Evolutionary conservation across 2,329 filamentous ascomycete genomes (phyloP).

Genomic region (Xylaria sp.): DNA sequence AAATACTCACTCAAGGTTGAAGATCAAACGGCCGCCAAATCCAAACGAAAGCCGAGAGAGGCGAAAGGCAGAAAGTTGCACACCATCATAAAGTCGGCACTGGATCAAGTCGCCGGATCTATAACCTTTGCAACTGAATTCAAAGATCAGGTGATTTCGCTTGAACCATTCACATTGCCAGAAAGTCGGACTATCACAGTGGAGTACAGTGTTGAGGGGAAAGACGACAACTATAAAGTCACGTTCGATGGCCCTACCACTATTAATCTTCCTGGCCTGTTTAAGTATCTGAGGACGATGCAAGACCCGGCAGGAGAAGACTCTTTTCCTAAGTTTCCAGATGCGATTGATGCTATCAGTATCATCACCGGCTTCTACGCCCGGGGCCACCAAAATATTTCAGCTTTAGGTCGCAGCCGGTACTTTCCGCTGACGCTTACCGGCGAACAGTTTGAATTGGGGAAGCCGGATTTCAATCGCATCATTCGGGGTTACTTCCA

Average conservation of each 20-base stretch:
- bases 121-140: slow-evolving; percentile 60
- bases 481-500: slow-evolving; percentile 67
- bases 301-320: slow-evolving; percentile 51
- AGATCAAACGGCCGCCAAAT: slow-evolving; percentile 31
- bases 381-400: slow-evolving; percentile 51
- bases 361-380: slow-evolving; percentile 61
- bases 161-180: slow-evolving; percentile 53
- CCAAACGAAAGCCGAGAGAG: slow-evolving; percentile 40
- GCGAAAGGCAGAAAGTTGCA: slow-evolving; percentile 59
- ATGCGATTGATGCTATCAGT: slow-evolving; percentile 63
- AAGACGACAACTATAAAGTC: slow-evolving; percentile 54
- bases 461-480: slow-evolving; percentile 49
- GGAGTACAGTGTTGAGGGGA: slow-evolving; percentile 51
- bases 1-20: slow-evolving; percentile 59
- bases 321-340: slow-evolving; percentile 61
- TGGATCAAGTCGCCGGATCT: slow-evolving; percentile 51
- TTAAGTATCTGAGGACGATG: slow-evolving; percentile 59
- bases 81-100: slow-evolving; percentile 54
- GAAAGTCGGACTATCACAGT: slow-evolving; percentile 51
- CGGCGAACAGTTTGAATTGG: slow-evolving; percentile 46
- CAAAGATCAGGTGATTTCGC: slow-evolving; percentile 60
- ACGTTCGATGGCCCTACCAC: slow-evolving; percentile 55
- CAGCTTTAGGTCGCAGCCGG: slow-evolving; percentile 59
- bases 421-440: slow-evolving; percentile 59
- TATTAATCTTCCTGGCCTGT: slow-evolving; percentile 55